Conservation (phyloP, 345 rosid genomes). For the Carallia brachiata region DNA sequence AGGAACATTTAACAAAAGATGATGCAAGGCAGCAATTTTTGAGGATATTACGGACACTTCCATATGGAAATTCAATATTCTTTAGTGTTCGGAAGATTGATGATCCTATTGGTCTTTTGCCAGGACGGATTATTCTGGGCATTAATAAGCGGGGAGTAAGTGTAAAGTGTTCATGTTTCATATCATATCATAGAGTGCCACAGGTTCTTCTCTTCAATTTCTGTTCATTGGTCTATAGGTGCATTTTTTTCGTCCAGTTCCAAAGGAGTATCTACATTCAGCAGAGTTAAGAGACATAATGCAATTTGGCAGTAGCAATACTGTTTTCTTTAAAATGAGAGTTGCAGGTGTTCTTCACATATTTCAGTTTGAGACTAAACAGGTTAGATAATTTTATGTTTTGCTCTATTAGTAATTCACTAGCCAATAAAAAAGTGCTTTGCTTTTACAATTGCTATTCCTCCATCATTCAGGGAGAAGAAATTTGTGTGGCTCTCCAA, state of each 20-base stretch:
- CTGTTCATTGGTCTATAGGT: constrained; percentile 45
- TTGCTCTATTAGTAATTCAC: neutral
- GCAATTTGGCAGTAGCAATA: constrained; percentile 98
- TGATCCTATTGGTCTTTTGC: constrained; percentile 97
- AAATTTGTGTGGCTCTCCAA: constrained; percentile 96
- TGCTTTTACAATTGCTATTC: neutral
- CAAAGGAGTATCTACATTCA: constrained; percentile 93
- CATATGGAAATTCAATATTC: constrained; percentile 94
- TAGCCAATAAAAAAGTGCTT: neutral
- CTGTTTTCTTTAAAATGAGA: constrained; percentile 97
- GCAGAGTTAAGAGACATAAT: constrained; percentile 95
- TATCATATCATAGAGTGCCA: neutral
- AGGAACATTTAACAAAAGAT: constrained; percentile 93
- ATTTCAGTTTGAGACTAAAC: constrained; percentile 96
- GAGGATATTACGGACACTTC: constrained; percentile 72
- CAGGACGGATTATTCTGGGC: constrained; percentile 87
- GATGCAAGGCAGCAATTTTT: constrained; percentile 95
- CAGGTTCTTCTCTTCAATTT: constrained; percentile 10
- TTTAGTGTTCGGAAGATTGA: constrained; percentile 91
- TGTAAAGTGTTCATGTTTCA: constrained; percentile 36
- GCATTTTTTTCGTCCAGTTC: constrained; percentile 97
- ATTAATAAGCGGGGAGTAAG: constrained; percentile 98
- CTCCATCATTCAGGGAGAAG: constrained; percentile 71
- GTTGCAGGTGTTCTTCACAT: constrained; percentile 99
- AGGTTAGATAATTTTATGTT: constrained; percentile 42